Conservation (phyloP, 768 basidiomycete species). For the Amanita subjunquillea region DNA sequence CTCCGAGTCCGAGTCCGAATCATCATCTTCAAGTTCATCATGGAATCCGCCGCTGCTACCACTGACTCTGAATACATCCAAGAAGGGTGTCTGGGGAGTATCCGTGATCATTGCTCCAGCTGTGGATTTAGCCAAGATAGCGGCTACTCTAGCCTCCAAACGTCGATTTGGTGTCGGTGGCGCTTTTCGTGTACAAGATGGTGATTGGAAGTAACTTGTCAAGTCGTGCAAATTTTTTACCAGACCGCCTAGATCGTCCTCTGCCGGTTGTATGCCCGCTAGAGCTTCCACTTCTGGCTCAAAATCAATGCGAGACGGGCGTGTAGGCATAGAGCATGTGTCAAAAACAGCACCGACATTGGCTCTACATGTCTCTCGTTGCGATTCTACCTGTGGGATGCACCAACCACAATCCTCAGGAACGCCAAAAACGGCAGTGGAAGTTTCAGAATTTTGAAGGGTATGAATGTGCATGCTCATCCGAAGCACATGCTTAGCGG, state of each 20-base stretch:
- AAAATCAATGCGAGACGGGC: constrained; percentile 66
- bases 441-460: constrained; percentile 34
- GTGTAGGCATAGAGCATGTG: constrained; percentile 60
- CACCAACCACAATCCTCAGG: constrained; percentile 84
- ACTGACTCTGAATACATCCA: constrained; percentile 63
- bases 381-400: constrained; percentile 54
- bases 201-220: constrained; percentile 60
- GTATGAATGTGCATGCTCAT: constrained; percentile 76
- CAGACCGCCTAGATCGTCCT: constrained; percentile 65
- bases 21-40: constrained; percentile 38
- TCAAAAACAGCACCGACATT: constrained; percentile 84
- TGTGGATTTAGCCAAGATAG: constrained; percentile 76
- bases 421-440: constrained; percentile 71
- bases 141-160: constrained; percentile 70
- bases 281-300: constrained; percentile 50
- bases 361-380: constrained; percentile 53
- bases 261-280: constrained; percentile 28
- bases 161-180: constrained; percentile 42
- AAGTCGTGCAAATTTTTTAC: constrained; percentile 72
- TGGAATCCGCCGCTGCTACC: constrained; percentile 26
- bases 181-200: constrained; percentile 18
- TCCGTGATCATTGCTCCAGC: constrained; percentile 39
- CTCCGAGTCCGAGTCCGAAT: constrained; percentile 39
- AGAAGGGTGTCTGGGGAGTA: constrained; percentile 69
- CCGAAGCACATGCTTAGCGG: constrained; percentile 78